Conservation (phyloP, 129 eudicot species). For the Escallonia herrerae region DNA sequence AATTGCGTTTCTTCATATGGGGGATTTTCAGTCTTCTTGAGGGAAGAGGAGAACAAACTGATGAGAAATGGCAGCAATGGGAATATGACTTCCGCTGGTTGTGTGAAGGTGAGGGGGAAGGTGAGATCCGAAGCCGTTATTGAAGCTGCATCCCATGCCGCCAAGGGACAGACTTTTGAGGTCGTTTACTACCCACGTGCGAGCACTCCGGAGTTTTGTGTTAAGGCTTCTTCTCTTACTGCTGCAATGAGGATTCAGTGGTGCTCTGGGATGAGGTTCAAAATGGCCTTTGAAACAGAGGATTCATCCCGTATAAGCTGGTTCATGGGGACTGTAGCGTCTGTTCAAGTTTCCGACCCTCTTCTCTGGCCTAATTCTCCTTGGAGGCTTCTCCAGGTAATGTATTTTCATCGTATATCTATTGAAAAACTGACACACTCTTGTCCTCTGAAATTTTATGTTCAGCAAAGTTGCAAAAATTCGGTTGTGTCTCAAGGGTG, state of each 20-base stretch:
- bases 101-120: conserved; percentile 34
- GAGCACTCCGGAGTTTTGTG: conserved; percentile 80
- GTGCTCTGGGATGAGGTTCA: conserved; percentile 87
- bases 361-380: conserved; percentile 86
- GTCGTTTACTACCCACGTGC: conserved; percentile 79
- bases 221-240: conserved; percentile 59
- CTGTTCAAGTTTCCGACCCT: conserved; percentile 76
- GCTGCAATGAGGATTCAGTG: conserved; percentile 67
- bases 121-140: conserved; percentile 66
- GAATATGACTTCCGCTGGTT: conserved; percentile 20
- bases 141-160: conserved; percentile 65
- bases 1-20: conserved; percentile 37
- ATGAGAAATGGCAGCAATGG: conserved; percentile 28
- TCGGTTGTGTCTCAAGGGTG: too few species aligned
- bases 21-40: conserved; percentile 38
- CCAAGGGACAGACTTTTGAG: conserved; percentile 74
- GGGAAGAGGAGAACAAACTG: conserved; percentile 55
- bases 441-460: neutral
- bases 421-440: neutral
- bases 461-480: too few species aligned
- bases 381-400: conserved; percentile 85
- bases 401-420: neutral
- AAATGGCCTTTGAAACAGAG: conserved; percentile 92
- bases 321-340: conserved; percentile 79
- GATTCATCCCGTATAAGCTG: conserved; percentile 85